phyloP scores from a whole-genome alignment of 2,329 filamentous ascomycete genomes.

The Penicillium aurantiogriseum region DNA sequence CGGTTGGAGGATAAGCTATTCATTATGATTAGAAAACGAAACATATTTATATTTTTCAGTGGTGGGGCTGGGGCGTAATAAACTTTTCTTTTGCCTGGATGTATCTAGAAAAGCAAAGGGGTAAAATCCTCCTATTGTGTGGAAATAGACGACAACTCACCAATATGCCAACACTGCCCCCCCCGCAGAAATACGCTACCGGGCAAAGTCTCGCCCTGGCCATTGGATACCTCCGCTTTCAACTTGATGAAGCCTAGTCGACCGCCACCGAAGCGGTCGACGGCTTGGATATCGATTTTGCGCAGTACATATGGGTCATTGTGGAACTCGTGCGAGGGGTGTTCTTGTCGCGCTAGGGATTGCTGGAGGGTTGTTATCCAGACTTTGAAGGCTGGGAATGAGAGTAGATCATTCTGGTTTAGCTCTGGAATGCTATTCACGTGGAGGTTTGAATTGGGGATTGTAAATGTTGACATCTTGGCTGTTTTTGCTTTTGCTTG shows the following conservation, averaged over 20 bases:
- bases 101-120: not conserved
- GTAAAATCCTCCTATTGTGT: not conserved
- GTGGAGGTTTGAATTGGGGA: slow-evolving; percentile 36
- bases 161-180: slow-evolving; percentile 57
- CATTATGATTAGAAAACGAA: not conserved
- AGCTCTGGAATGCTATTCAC: slow-evolving; percentile 48
- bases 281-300: slow-evolving; percentile 54
- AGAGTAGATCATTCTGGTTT: slow-evolving; percentile 44
- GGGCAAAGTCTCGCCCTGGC: slow-evolving; percentile 51
- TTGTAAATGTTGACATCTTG: slow-evolving; percentile 45
- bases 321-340: slow-evolving; percentile 52
- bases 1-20: slow-evolving; percentile 56
- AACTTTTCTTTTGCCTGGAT: not conserved
- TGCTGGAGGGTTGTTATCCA: slow-evolving; percentile 54
- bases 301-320: slow-evolving; percentile 51
- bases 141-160: slow-evolving; percentile 34
- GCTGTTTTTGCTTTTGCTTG: not conserved
- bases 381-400: slow-evolving; percentile 55
- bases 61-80: not conserved
- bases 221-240: slow-evolving; percentile 54
- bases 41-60: not conserved
- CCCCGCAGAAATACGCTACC: slow-evolving; percentile 59
- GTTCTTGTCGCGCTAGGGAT: slow-evolving; percentile 49
- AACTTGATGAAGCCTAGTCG: slow-evolving; percentile 59
- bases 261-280: slow-evolving; percentile 52